Evolutionary conservation across 768 basidiomycete genomes (phyloP).

Genomic region (Collybia nuda): DNA sequence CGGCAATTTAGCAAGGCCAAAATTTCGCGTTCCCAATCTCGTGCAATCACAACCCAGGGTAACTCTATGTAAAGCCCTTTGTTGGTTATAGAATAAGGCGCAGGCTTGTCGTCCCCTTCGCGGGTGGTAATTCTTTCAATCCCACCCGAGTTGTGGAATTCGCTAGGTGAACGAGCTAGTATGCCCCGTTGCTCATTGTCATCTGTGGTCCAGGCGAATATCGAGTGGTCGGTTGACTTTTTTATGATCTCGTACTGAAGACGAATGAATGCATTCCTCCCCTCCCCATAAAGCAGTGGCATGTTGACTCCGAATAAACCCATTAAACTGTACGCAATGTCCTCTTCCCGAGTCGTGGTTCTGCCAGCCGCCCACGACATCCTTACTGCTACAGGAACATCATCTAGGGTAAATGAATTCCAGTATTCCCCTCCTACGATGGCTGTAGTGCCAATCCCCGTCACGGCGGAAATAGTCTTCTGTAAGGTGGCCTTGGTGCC

Average conservation of each 20-base stretch:
- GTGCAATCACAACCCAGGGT: too few relatives aligned
- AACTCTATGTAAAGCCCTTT: too few relatives aligned
- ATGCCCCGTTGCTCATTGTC: too few relatives aligned
- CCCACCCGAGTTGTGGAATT: too few relatives aligned
- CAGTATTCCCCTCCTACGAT: background rate
- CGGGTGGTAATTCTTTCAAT: too few relatives aligned
- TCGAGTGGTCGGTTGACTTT: background rate
- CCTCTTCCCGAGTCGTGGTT: background rate
- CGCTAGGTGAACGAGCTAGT: too few relatives aligned
- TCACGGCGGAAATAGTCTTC: background rate
- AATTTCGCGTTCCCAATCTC: too few relatives aligned
- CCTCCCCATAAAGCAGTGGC: constrained; percentile 2
- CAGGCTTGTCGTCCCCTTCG: too few relatives aligned
- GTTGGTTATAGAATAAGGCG: too few relatives aligned
- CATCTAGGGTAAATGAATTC: background rate
- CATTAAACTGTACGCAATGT: constrained; percentile 2
- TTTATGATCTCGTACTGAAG: background rate
- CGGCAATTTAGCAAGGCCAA: too few relatives aligned
- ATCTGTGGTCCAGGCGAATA: background rate
- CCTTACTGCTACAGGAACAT: background rate
- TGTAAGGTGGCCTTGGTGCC: background rate
- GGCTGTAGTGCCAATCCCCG: background rate
- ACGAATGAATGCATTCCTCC: background rate
- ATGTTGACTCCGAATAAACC: background rate
- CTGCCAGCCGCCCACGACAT: constrained; percentile 1